A percentile compares a stretch with the other conserved stretches of the same genome.
phyloP scores from a whole-genome alignment of 2,329 filamentous ascomycete species.

The Trichophyton schoenleinii region DNA sequence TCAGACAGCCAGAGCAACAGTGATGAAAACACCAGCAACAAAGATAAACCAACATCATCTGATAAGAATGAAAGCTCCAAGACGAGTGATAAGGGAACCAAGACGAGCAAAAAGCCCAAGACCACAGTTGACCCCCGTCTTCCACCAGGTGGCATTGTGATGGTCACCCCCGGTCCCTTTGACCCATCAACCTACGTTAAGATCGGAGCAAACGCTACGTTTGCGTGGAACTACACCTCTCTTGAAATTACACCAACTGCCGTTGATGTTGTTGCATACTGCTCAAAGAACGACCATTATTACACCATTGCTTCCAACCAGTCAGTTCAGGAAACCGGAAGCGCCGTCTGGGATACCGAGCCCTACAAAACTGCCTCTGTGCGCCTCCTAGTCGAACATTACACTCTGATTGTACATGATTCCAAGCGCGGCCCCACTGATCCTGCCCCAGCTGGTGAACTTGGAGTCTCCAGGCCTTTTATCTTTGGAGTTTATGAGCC shows the following conservation, averaged over 20 bases:
- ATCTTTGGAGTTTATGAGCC: constrained; percentile 52
- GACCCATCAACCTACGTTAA: constrained; percentile 49
- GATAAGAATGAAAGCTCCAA: constrained; percentile 8
- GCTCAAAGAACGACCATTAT: constrained; percentile 44
- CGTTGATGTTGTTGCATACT: constrained; percentile 51
- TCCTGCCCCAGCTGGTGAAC: constrained; percentile 41
- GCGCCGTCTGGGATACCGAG: constrained; percentile 49
- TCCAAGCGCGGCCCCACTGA: constrained; percentile 41
- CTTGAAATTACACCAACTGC: constrained; percentile 45
- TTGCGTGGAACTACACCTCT: constrained; percentile 58
- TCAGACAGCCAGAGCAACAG: constrained; percentile 12
- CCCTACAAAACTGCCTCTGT: constrained; percentile 38
- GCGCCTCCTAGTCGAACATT: constrained; percentile 47
- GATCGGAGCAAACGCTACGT: constrained; percentile 49
- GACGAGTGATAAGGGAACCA: constrained; percentile 14
- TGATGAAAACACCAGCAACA: not conserved
- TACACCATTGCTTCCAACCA: constrained; percentile 52
- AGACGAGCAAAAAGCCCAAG: constrained; percentile 17
- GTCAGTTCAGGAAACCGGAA: constrained; percentile 40
- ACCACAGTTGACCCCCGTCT: constrained; percentile 38
- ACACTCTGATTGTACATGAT: constrained; percentile 53
- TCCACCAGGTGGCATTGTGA: constrained; percentile 47
- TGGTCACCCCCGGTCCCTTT: constrained; percentile 45
- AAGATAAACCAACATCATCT: constrained; percentile 8
- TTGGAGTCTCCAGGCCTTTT: constrained; percentile 40